A percentile compares a stretch with the other conserved stretches of the same genome.
Conservation (phyloP, 345 rosid species). For the Linum lewisii region DNA sequence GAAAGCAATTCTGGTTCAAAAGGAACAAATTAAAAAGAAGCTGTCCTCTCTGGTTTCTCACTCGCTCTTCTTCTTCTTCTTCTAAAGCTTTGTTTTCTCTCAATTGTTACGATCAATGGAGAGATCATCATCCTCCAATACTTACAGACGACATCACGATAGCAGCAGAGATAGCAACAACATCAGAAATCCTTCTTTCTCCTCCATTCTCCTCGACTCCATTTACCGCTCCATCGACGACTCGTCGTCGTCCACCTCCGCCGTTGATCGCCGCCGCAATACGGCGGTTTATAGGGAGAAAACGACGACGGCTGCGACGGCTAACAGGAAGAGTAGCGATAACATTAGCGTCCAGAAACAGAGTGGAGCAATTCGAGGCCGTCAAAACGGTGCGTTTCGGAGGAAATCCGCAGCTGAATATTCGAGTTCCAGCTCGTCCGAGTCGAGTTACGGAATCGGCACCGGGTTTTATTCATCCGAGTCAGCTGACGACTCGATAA, state of each 20-base stretch:
- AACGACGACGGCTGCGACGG: background rate
- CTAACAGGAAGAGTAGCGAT: too few species aligned
- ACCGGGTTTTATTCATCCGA: conserved; percentile 4
- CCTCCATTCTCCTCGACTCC: conserved; percentile 25
- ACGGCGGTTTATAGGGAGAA: conserved; percentile 12
- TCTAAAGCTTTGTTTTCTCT: too few species aligned
- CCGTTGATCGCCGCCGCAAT: conserved; percentile 7
- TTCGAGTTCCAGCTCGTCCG: conserved; percentile 9
- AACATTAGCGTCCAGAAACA: too few species aligned
- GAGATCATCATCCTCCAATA: conserved; percentile 20
- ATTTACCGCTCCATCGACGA: conserved; percentile 29
- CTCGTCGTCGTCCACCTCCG: conserved; percentile 17
- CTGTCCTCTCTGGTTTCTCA: too few species aligned
- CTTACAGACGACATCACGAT: conserved; percentile 25
- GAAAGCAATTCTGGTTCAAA: too few species aligned
- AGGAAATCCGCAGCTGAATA: conserved; percentile 37
- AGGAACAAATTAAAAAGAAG: too few species aligned
- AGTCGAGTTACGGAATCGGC: conserved; percentile 5
- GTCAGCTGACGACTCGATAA: conserved; percentile 14
- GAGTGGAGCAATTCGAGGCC: background rate
- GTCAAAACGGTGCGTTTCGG: conserved; percentile 20
- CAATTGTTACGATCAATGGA: background rate
- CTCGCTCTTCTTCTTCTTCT: too few species aligned
- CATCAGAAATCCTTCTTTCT: conserved; percentile 29
- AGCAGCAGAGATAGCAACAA: conserved; percentile 19